Evolutionary conservation across 2,329 filamentous ascomycete species (phyloP), one percentile per base, ranked within the genome.

Genomic region (Dryadomyces quercivorus): DNA sequence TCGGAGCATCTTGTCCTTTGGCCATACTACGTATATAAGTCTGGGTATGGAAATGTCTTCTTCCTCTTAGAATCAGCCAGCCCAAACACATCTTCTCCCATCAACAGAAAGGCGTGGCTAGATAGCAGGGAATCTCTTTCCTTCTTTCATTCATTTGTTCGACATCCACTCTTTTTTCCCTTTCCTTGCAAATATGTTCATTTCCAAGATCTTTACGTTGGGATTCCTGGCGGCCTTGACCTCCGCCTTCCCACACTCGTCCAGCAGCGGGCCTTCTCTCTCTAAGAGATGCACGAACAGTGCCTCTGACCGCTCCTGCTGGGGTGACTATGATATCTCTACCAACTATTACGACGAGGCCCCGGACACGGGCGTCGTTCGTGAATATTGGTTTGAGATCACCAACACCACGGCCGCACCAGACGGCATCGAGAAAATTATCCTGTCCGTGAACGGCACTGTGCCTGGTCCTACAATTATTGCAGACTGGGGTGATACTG

Each of bases 381-480:
- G 80, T 12, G 69, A 70, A 43, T 81, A 80, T 58, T 73, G 80
- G 58, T 78, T 80, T 56, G 74, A 71, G 4, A 64, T 81, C 55
- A 75, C 70, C 55, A 71, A 76, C 18, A 74, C 70, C 2, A 63
- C 66, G 43, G 73, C 79, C 53, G 72, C 74, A 0, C 78, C 78
- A 0, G 81, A 84, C 62, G 80, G 81, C 20, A 77, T 80, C 54
- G 63, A 75, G 56, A 71, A 65, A 56, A 58, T 69, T 5, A 74
- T 72, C 4, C 74, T 90, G 56, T 71, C 86, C 34, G 70, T 86
- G 63, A 85, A 86, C 63, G 78, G 77, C 9, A 75, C 80, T 46
- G 84, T 79, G 57, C 85, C 85, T 1, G 86, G 83, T 0, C 86
- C 85, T 1, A 71, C 75, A 15, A 80, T 90, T 53, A 74, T 77